Base-by-base conservation (phyloP, 768 basidiomycete genomes). In the Kwoniella newhampshirensis region DNA sequence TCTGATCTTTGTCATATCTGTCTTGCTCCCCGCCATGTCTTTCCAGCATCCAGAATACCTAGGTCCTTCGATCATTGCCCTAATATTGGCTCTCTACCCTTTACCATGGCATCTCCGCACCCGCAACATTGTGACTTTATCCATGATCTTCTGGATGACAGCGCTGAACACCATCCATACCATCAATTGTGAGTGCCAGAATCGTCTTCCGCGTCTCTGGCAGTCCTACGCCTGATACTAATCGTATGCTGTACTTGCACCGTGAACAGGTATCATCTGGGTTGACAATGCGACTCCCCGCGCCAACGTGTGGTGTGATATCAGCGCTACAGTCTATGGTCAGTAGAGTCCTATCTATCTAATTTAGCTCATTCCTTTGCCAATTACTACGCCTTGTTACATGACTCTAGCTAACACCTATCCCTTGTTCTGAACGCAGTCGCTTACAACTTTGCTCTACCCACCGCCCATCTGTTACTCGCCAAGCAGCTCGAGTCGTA, bases 101-200 rank as follows among this genome's bases (percentile, higher is more conserved):
- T 28, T 66, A 43, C 74, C 74, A 61, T 75, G 71, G 71, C 74
- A 75, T 51, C 35, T 75, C 42, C 62, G 72, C n/a, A 70, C 63
- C 25, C 45, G 66, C 7, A 75, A 75, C 48, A 67, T 73, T 21
- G 71, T 70, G 9, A 73, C 70, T 2, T 28, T 73, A 23, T 54
- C 63, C 8, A 75, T 75, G 74, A 64, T 67, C 2, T 73, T 75
- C 54, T 75, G 74, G 74, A 70, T 75, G 68, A 58, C 66, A 1
- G 28, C 57, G 3, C 45, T 70, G 32, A 73, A 73, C 37, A 12
- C 64, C 9, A 43, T 64, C 1, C 71, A 75, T 37, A 66, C 64
- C 23, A 59, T 75, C 26, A 72, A 72, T 45, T 59, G 74, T 73
- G 36, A 68, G 71, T 68, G n/a, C n/a, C n/a, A n/a, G n/a, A n/a